Conservation (phyloP, 345 rosid species). For the Psidium guajava region DNA sequence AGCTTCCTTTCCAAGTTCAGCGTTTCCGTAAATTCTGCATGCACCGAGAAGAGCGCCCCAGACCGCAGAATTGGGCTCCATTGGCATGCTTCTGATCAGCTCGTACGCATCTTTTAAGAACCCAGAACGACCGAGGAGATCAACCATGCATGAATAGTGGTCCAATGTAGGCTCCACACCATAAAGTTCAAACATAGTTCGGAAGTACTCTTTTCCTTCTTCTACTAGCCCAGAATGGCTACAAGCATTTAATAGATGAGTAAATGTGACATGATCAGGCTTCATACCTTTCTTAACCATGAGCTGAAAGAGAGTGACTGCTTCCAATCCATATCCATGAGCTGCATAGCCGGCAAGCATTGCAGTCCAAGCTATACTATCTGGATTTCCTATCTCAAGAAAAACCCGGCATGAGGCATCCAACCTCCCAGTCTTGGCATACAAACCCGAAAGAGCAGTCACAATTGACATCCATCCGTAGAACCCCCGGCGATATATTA, state of each 20-base stretch:
- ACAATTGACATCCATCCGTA: conserved; percentile 13
- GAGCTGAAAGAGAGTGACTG: conserved; percentile 36
- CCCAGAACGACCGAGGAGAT: conserved; percentile 67
- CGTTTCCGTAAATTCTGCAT: conserved; percentile 39
- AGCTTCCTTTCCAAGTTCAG: conserved; percentile 38
- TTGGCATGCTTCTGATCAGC: conserved; percentile 46
- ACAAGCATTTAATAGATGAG: conserved; percentile 68
- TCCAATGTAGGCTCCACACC: conserved; percentile 39
- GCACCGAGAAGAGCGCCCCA: conserved; percentile 84
- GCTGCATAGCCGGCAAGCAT: conserved; percentile 60
- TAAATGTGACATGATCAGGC: conserved; percentile 74
- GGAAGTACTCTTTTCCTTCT: conserved; percentile 51
- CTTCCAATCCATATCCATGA: conserved; percentile 60
- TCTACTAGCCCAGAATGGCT: conserved; percentile 56
- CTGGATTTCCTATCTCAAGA: conserved; percentile 32
- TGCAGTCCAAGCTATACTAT: conserved; percentile 70
- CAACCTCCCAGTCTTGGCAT: conserved; percentile 47
- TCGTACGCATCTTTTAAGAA: conserved; percentile 37
- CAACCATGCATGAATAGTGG: conserved; percentile 73
- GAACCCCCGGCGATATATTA: conserved; percentile 22
- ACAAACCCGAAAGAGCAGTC: conserved; percentile 39
- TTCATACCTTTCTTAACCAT: conserved; percentile 32
- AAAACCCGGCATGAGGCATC: conserved; percentile 30
- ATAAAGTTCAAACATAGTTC: conserved; percentile 28
- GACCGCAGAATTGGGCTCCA: conserved; percentile 57